These are phyloP conservation scores for Penicillium nucicola DNA, from an alignment of 495 filamentous ascomycete genomes.

Conservation along the genomic window DNA sequence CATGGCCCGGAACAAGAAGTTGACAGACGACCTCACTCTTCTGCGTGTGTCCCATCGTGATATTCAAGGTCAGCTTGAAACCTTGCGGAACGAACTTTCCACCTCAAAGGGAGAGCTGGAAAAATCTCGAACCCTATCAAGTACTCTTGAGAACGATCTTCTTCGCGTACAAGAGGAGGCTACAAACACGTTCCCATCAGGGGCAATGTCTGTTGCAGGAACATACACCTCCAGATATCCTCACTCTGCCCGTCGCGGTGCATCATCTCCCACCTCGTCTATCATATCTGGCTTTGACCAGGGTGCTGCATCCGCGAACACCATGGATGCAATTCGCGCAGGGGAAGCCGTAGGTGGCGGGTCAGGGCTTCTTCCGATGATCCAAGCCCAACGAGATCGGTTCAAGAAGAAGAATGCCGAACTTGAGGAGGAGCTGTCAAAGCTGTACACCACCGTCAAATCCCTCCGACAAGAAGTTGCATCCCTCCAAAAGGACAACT, in stretches of 20 bases:
- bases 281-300: slow-evolving; percentile 95
- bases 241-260: slow-evolving; percentile 66
- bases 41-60: slow-evolving; percentile 93
- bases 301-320: slow-evolving; percentile 39
- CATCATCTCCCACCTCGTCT: slow-evolving; percentile 88
- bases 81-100: slow-evolving; percentile 78
- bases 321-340: slow-evolving; percentile 56
- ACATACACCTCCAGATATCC: slow-evolving; percentile 84
- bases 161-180: slow-evolving; percentile 81
- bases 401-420: slow-evolving; percentile 96
- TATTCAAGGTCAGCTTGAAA: slow-evolving; percentile 74
- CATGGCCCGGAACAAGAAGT: slow-evolving; percentile 90
- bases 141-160: slow-evolving; percentile 90
- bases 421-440: slow-evolving; percentile 86
- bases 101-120: slow-evolving; percentile 83
- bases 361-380: slow-evolving; percentile 93
- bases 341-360: slow-evolving; percentile 77
- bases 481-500: slow-evolving; percentile 91
- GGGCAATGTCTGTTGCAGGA: slow-evolving; percentile 87
- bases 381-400: slow-evolving; percentile 93
- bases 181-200: slow-evolving; percentile 76
- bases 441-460: slow-evolving; percentile 75
- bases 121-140: slow-evolving; percentile 76
- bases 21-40: slow-evolving; percentile 88
- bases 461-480: slow-evolving; percentile 88